These are phyloP conservation scores for Boeremia lycopersici DNA, from an alignment of 2,329 filamentous ascomycete genomes.

Conservation along the genomic window DNA sequence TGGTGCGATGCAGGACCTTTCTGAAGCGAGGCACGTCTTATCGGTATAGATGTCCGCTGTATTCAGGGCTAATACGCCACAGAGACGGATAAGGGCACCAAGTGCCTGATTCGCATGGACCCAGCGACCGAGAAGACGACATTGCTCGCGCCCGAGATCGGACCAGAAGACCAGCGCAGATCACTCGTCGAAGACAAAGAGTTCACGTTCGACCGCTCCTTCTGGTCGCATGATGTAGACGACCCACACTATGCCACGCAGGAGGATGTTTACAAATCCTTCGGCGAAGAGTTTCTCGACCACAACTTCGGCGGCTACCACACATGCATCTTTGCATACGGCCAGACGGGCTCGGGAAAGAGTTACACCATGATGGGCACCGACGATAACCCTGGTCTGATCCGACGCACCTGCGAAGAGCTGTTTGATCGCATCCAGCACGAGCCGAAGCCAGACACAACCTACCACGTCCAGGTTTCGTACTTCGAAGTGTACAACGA, in stretches of 20 bases:
- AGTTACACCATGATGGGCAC: constrained; percentile 98
- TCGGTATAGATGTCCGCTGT: not conserved
- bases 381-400: constrained; percentile 83
- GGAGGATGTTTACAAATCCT: constrained; percentile 89
- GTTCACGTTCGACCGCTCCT: constrained; percentile 97
- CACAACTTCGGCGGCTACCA: constrained; percentile 99
- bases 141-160: constrained; percentile 67
- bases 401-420: constrained; percentile 93
- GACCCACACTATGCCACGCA: constrained; percentile 91
- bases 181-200: constrained; percentile 78
- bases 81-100: constrained; percentile 82
- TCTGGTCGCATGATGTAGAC: constrained; percentile 86
- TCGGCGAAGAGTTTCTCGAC: constrained; percentile 96
- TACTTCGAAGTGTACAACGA: constrained; percentile 99
- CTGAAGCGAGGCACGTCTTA: constrained; percentile 51
- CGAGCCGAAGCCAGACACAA: constrained; percentile 86
- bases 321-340: constrained; percentile 98
- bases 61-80: constrained; percentile 29
- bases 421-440: constrained; percentile 91
- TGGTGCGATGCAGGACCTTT: constrained; percentile 57
- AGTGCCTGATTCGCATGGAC: constrained; percentile 92
- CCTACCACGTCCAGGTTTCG: constrained; percentile 94
- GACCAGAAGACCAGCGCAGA: constrained; percentile 68
- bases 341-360: constrained; percentile 96
- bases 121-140: constrained; percentile 84